A percentile compares a stretch with the other conserved stretches of the same genome.
Conservation (phyloP, 2,329 filamentous ascomycete genomes). For the Rhexocercosporidium sp. region DNA sequence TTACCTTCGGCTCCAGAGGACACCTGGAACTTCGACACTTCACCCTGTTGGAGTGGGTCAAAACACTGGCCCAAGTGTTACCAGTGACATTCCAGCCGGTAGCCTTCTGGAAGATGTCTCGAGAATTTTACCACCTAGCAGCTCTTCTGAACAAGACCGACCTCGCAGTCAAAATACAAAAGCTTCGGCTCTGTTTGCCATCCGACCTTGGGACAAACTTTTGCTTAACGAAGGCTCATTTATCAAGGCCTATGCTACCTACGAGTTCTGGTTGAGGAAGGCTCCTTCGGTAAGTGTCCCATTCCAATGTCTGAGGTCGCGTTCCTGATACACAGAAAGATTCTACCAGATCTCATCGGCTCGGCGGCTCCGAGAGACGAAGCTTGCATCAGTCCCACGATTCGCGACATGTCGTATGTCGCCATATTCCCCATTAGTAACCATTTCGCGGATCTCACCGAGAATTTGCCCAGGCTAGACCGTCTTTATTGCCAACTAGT, state of each 20-base stretch:
- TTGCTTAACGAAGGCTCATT: conserved; percentile 78
- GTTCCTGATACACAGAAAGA: conserved; percentile 45
- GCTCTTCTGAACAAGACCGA: not conserved
- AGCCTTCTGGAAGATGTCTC: not conserved
- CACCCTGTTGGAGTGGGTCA: not conserved
- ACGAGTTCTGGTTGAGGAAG: conserved; percentile 71
- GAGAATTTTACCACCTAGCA: not conserved
- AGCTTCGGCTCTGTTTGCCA: conserved; percentile 28
- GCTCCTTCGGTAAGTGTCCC: conserved; percentile 49
- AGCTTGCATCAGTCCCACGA: conserved; percentile 47
- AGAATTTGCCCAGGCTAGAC: conserved; percentile 55
- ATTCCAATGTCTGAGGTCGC: not conserved
- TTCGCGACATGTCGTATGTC: conserved; percentile 62
- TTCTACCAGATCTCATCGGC: conserved; percentile 59
- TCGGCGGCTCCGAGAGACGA: conserved; percentile 46
- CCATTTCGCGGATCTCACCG: conserved; percentile 59
- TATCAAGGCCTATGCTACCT: conserved; percentile 66
- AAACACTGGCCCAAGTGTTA: not conserved
- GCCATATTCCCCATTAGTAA: conserved; percentile 70
- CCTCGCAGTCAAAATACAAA: not conserved
- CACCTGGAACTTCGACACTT: not conserved
- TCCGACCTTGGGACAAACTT: conserved; percentile 64
- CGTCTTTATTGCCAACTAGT: conserved; percentile 60
- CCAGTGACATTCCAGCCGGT: not conserved
- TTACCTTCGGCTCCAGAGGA: conserved; percentile 54